Evolutionary conservation across 331 rosid species (phyloP).

Genomic region (Malus hybrid): DNA sequence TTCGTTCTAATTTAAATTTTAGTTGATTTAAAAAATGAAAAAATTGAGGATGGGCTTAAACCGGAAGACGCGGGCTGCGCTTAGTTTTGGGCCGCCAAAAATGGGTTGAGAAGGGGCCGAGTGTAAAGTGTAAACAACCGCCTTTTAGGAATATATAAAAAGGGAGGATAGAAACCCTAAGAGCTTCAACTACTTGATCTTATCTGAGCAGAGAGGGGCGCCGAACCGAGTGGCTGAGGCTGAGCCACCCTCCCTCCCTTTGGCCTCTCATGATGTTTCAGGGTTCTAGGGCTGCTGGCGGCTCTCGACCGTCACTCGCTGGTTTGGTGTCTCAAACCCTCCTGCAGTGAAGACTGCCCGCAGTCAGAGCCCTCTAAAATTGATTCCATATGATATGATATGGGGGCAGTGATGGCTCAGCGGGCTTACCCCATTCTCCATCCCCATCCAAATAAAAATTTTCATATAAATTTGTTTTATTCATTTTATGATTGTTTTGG

Average conservation of each 20-base stretch:
- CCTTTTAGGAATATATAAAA: not conserved
- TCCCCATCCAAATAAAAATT: not conserved
- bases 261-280: not conserved
- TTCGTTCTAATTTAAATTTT: no score
- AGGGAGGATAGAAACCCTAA: not conserved
- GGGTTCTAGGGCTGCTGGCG: slow-evolving; percentile 3
- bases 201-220: slow-evolving; percentile 4
- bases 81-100: not conserved
- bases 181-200: not conserved
- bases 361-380: slow-evolving; percentile 5
- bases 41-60: not conserved
- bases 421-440: slow-evolving; percentile 2
- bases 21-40: no score
- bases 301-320: not conserved
- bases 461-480: not conserved
- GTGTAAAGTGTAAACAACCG: not conserved
- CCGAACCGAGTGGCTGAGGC: not conserved
- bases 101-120: not conserved
- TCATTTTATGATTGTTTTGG: not conserved
- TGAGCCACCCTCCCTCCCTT: slow-evolving; percentile 5
- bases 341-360: slow-evolving; percentile 16
- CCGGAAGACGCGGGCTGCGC: not conserved
- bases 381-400: not conserved
- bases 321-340: not conserved
- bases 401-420: slow-evolving; percentile 6